Conservation (phyloP, 805 yeast species). For the Saccharomycopsis synnaedendra region DNA sequence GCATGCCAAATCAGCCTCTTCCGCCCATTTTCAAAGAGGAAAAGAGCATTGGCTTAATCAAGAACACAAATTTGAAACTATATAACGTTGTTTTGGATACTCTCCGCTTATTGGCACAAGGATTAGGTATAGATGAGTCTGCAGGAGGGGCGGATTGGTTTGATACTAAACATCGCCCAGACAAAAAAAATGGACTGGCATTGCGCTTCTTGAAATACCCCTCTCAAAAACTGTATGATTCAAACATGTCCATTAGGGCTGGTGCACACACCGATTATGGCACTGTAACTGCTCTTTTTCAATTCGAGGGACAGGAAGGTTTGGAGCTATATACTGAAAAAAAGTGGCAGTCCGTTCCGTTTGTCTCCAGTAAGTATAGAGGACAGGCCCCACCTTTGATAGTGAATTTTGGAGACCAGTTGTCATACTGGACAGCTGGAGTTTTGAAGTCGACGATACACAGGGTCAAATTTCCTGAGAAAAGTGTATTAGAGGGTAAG, state of each 20-base stretch:
- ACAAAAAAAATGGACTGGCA: conserved; percentile 45
- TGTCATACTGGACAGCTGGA: conserved; percentile 74
- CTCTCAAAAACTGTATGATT: conserved; percentile 32
- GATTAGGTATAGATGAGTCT: conserved; percentile 45
- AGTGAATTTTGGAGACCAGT: conserved; percentile 67
- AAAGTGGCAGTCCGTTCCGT: conserved; percentile 63
- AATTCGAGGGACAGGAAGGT: conserved; percentile 59
- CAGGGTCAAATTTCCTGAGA: conserved; percentile 51
- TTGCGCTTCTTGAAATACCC: conserved; percentile 66
- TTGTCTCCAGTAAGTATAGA: conserved; percentile 30
- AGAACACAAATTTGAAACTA: conserved; percentile 31
- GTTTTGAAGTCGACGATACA: conserved; percentile 62
- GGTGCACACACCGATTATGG: conserved; percentile 88
- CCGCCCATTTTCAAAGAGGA: conserved; percentile 31
- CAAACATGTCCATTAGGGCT: conserved; percentile 51
- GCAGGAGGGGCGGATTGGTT: conserved; percentile 53
- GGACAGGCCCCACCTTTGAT: conserved; percentile 63
- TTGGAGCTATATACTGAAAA: conserved; percentile 49
- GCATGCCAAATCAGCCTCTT: conserved; percentile 27
- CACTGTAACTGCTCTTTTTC: conserved; percentile 59
- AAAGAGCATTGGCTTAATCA: conserved; percentile 30
- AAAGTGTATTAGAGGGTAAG: conserved; percentile 38
- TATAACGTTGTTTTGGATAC: conserved; percentile 37
- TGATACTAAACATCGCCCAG: conserved; percentile 41
- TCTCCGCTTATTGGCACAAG: conserved; percentile 46